These are phyloP conservation scores for Arthrobotrys iridis DNA, from an alignment of 2,329 filamentous ascomycete species.

Conservation along the genomic window DNA sequence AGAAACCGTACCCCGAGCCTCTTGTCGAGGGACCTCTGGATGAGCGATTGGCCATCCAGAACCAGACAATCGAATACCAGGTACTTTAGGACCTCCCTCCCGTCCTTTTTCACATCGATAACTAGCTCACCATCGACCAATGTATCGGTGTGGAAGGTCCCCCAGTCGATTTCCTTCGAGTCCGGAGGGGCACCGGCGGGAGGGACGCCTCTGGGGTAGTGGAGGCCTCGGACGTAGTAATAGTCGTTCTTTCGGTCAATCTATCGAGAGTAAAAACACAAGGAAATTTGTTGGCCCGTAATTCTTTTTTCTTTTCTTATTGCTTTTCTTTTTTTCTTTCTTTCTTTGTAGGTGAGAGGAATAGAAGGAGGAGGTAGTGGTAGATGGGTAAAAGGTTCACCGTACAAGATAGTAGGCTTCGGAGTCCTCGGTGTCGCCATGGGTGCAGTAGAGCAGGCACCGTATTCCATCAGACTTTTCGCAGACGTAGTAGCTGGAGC, in stretches of 20 bases:
- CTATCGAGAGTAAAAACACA: conserved; percentile 24
- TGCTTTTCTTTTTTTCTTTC: too few relatives aligned
- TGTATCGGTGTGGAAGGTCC: conserved; percentile 79
- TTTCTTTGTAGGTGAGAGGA: neutral
- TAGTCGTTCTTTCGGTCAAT: conserved; percentile 99
- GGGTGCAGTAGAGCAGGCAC: conserved; percentile 89
- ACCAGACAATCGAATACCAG: conserved; percentile 94
- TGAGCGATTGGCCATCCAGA: conserved; percentile 78
- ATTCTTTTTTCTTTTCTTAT: neutral
- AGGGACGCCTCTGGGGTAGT: conserved; percentile 75
- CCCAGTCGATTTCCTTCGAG: conserved; percentile 66
- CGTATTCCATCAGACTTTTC: conserved; percentile 98
- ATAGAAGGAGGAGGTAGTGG: neutral
- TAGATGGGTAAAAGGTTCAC: too few relatives aligned
- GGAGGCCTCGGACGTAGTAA: conserved; percentile 81
- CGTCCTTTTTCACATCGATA: conserved; percentile 77
- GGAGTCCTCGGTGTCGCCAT: conserved; percentile 67
- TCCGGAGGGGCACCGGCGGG: neutral
- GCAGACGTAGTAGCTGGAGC: conserved; percentile 85
- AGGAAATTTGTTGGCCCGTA: conserved; percentile 7
- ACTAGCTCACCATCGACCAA: conserved; percentile 94
- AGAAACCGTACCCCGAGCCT: conserved; percentile 70
- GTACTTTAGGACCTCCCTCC: conserved; percentile 74
- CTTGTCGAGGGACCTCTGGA: conserved; percentile 84
- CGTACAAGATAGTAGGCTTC: conserved; percentile 79